Evolutionary conservation across 2,329 filamentous ascomycete species (phyloP), one percentile per base, ranked within the genome.

Genomic region (Trematosphaeria pertusa): DNA sequence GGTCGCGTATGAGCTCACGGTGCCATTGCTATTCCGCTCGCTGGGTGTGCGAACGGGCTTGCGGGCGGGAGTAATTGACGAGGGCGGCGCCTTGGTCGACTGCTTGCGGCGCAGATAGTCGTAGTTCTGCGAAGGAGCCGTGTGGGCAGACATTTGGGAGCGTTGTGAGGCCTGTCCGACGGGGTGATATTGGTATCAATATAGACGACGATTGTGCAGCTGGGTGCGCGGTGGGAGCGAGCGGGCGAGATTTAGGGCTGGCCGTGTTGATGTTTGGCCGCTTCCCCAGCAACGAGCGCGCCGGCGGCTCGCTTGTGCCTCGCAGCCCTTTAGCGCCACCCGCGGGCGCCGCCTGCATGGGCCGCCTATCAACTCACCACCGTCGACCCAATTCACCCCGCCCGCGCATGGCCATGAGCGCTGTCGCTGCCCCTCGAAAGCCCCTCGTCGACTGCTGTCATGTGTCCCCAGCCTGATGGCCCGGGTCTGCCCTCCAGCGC

Each of bases 1-100:
- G 75, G 88, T 93, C 75, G 86, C 86, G 71, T 86, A 87, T 58
- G 91, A 96, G 81, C 88, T 93, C 72, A 91, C 87, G 54, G 90
- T 96, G 69, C 91, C 91, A 75, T 96, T 90, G 78, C 91, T 96
- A 58, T 88, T 87, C 70, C 90, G 81, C 54, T 82, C 77, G 57
- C 79, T 81, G 47, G 83, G 77, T 38, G 76, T 78, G 61, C 81
- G 76, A 45, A 74, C 73, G 49, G 79, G 79, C 53, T 64, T 70
- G 56, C 65, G 70, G 37, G 61, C 54, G 42, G 62, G 67, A 40
- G 63, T 59, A 53, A 66, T 64, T 30, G 59, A 64, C 24, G 73
- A 58, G 28, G 70, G 61, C 54, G 56, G 65, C 45, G 55, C 65
- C 66, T 65, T 74, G 53, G 60, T 72, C 37, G 80, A 76, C 59